Conservation (phyloP, 2,329 filamentous ascomycete genomes). For the Colletotrichum incanum region DNA sequence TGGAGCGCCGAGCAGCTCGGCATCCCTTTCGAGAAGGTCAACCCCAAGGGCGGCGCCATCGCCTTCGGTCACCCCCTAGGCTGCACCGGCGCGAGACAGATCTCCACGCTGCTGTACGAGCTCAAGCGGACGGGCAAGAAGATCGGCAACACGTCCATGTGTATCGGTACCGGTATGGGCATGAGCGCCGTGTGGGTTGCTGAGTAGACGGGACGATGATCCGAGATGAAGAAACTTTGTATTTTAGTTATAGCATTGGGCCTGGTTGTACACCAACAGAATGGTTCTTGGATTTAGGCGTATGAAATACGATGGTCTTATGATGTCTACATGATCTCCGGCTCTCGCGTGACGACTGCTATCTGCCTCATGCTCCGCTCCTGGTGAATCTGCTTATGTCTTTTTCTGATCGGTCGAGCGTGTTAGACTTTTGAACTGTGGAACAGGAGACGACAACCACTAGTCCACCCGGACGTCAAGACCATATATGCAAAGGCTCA, state of each 20-base stretch:
- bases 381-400: not conserved
- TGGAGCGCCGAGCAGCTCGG: conserved; percentile 94
- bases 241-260: conserved; percentile 36
- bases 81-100: conserved; percentile 93
- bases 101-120: conserved; percentile 93
- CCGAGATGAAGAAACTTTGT: conserved; percentile 15
- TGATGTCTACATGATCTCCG: not conserved
- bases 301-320: conserved; percentile 32
- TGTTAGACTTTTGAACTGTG: not conserved
- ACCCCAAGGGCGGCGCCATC: conserved; percentile 97
- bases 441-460: no score
- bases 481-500: not conserved
- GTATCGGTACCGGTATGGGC: conserved; percentile 96
- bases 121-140: conserved; percentile 86
- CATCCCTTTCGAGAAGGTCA: conserved; percentile 88
- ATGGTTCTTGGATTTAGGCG: conserved; percentile 33
- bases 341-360: not conserved
- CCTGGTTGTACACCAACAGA: conserved; percentile 35
- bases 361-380: not conserved
- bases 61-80: conserved; percentile 96
- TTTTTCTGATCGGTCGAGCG: no score
- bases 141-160: conserved; percentile 96
- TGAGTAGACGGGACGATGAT: conserved; percentile 70
- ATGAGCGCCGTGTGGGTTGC: conserved; percentile 98
- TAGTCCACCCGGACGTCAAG: no score